Evolutionary conservation across 164 flowering plant genomes (phyloP), one percentile per base, ranked within the genome.

Genomic region (Akebia trifoliata): DNA sequence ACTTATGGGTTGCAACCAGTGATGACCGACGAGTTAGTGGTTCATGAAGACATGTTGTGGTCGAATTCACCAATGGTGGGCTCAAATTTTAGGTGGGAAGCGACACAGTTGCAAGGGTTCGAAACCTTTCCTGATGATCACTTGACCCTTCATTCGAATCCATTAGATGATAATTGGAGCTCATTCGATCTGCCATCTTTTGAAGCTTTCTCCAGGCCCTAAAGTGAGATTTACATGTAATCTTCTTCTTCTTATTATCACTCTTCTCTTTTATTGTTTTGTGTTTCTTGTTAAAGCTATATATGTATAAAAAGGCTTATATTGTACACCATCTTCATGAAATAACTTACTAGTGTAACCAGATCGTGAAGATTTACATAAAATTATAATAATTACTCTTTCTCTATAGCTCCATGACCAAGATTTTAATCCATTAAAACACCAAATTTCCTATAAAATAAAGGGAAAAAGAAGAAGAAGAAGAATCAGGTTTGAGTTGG

Each of bases 1-100:
- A 29, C 35, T 58, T 56, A 43, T 36, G 71, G 43, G 36, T 65
- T 81, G 74, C 80, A 75, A 31, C 79, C 78, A 26, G 48, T 81
- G 61, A 18, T 5, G 4, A 61, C 69, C 6, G 74, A 72, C 46
- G 79, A 69, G 8, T 25, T 58, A 10, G 32, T 42, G 17, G 51
- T 9, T 15, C 9, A 20, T 25, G 50, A 54, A 28, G 69, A 54
- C 30, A 43, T 52, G 52, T 53, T 58, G 24, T 65, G 69, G 69
- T 65, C 52, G 12, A 53, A 59, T 60, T 49, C 60, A 39, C 64
- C 54, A 12, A 4, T 54, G 1, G 26, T 46, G 21, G 40, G 50
- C 1, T 14, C 60, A 24, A 59, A 31, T 51, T 54, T 54, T 42
- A 7, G 21, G 0, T 66, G 60, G 58, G 65, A 54, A 24, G 25